Evolutionary conservation across 1,284 basidiomycete species (phyloP), one percentile per base, ranked within the genome.

Genomic region (Melampsora larici-populina): DNA sequence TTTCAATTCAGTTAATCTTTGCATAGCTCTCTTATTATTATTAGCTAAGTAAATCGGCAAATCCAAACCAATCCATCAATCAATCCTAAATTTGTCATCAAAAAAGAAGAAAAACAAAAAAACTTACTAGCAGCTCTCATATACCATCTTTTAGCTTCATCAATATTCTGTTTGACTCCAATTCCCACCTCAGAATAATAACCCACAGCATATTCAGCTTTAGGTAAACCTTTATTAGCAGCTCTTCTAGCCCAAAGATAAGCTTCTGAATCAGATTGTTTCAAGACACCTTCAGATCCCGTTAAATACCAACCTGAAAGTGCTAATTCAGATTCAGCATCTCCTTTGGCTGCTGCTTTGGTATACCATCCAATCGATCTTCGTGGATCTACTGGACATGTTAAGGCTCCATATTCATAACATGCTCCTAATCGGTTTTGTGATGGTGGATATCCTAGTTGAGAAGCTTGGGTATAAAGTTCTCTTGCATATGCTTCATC

Each of bases 311-410:
- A 99, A 36, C 97, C 97, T 80, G 92, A 94, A 79, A 99, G 85
- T 18, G 96, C 95, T 69, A 99, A 87, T 85, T 99, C 97, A 1
- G 94, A 93, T 84, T 98, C 94, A 0, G 93, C 87, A 83, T 96
- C 91, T 7, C 94, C 95, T 84, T 94, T 94, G 85, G 96, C 93
- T 24, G 96, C 95, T 11, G 97, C 96, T 82, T 93, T 94, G 31
- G 96, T 98, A 84, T 98, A 98, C 96, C 97, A 99, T 3, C 92
- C 94, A 81, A 99, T 98, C 67, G 92, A 94, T 78, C 93, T 87
- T 72, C 91, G 88, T 9, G 97, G 94, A 84, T 99, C 96, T 67
- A 97, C 90, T 0, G 93, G 91, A 83, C 95, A 99, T 9, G 90
- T 90, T 68, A 99, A 85, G 11, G 87, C 86, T 31, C 97, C 97